Base-by-base conservation (phyloP, 306 rosid species). In the Cucurbita ficifolia region DNA sequence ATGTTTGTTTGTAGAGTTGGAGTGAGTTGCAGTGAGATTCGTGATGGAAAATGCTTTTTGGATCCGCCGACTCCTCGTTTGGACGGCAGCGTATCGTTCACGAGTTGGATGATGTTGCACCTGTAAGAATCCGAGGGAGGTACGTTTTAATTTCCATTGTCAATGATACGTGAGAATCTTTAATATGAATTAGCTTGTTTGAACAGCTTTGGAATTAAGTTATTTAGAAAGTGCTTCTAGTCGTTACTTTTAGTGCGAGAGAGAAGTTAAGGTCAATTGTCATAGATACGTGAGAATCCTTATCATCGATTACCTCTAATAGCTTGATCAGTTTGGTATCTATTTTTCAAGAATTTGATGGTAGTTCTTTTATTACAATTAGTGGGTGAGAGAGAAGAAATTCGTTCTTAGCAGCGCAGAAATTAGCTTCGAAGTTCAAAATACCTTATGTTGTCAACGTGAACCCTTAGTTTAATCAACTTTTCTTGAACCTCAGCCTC, bases 381-480 rank as follows among this genome's bases (percentile, higher is more conserved):
- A 39, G 43, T 14, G 9, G 17, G 50, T 3, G 51, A 10, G 17
- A 43, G 53, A 62, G 22, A 42, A 13, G 16, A 65, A 65, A 65
- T 43, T 42, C 33, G 19, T 65, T 42, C 72, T 65, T 42, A 65
- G 52, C 49, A 7, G 39, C 18, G 1, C 53, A 10, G 1, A 65
- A 65, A 19, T 10, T 21, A 42, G 53, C 38, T 69, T 46, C 16
- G 10, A 69, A 48, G 40, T 49, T 58, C 46, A 14, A 38, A 14
- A 11, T 83, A 94, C 98, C 99, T 87, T 84, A 94, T 87, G 85
- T 94, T 94, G 69, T 94, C 99, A 39, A 80, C 76, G 85, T 87
- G 86, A 7, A 87, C 87, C 49, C 75, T 62, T 76, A 91, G 87
- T 12, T 87, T 90, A 8, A 94, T 78, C 99, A 96, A 94, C 78